phyloP scores from a whole-genome alignment of 2,329 filamentous ascomycete genomes.

The Sporothrix mexicana region DNA sequence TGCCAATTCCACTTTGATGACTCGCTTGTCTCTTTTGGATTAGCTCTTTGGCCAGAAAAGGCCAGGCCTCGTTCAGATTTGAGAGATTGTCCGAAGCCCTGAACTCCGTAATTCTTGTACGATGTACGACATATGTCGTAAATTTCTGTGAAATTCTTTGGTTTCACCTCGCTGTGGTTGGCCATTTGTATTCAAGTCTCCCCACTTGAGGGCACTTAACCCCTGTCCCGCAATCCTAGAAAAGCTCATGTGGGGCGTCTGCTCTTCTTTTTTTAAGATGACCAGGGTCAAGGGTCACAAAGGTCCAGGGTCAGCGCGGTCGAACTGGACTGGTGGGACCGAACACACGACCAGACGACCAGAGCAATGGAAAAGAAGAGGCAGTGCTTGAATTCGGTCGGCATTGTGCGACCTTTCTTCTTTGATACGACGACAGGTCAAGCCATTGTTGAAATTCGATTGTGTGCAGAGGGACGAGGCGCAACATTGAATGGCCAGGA shows the following conservation, averaged over 20 bases:
- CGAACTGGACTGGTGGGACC: constrained; percentile 11
- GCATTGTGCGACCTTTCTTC: not conserved
- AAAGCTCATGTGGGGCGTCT: constrained; percentile 12
- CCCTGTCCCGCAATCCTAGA: not conserved
- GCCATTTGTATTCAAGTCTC: not conserved
- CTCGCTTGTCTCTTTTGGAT: not conserved
- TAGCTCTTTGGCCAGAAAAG: not conserved
- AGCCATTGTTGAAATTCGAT: not conserved
- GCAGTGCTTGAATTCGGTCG: not conserved
- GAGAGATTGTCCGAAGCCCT: too few species aligned
- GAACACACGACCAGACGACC: not conserved
- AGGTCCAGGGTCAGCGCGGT: not conserved
- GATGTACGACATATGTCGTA: too few species aligned
- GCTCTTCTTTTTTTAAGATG: not conserved
- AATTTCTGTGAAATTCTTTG: not conserved
- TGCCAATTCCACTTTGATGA: not conserved
- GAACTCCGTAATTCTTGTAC: not conserved
- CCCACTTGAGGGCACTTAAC: not conserved
- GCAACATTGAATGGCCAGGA: constrained; percentile 9
- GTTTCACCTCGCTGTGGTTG: constrained; percentile 24
- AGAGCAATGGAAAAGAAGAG: not conserved
- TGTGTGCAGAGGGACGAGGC: not conserved
- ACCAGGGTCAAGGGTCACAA: not conserved
- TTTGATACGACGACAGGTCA: constrained; percentile 18
- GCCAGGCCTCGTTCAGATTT: not conserved